phyloP scores from a whole-genome alignment of 164 flowering plant species.

The Paratinospora sagittata region DNA sequence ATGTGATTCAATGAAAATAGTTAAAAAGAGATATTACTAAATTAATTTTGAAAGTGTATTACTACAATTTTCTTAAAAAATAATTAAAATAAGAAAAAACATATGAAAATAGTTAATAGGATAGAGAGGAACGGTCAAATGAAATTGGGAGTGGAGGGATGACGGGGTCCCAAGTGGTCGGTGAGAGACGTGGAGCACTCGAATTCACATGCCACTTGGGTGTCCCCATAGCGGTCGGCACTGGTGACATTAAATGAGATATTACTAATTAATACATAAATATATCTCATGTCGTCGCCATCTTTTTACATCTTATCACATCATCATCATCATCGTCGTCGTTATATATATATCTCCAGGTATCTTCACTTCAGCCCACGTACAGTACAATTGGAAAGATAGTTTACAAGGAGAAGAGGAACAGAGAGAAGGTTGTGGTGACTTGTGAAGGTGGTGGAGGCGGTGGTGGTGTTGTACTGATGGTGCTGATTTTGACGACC shows the following conservation, averaged over 20 bases:
- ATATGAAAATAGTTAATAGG: no score
- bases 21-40: no score
- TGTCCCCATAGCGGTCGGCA: neutral
- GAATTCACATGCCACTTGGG: neutral
- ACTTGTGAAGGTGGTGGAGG: neutral
- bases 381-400: neutral
- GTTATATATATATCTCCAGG: no score
- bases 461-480: neutral
- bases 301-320: neutral
- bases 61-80: no score
- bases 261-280: neutral
- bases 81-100: no score
- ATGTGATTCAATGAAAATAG: no score
- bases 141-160: neutral
- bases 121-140: no score
- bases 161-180: slow-evolving; percentile 2
- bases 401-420: neutral
- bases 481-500: neutral
- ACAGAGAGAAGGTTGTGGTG: neutral
- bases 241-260: slow-evolving; percentile 1
- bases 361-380: neutral
- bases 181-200: neutral
- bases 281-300: neutral
- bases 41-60: no score
- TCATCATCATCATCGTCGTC: neutral